Evolutionary conservation across 2,329 filamentous ascomycete genomes (phyloP).

Genomic region (Trichoderma sp.): DNA sequence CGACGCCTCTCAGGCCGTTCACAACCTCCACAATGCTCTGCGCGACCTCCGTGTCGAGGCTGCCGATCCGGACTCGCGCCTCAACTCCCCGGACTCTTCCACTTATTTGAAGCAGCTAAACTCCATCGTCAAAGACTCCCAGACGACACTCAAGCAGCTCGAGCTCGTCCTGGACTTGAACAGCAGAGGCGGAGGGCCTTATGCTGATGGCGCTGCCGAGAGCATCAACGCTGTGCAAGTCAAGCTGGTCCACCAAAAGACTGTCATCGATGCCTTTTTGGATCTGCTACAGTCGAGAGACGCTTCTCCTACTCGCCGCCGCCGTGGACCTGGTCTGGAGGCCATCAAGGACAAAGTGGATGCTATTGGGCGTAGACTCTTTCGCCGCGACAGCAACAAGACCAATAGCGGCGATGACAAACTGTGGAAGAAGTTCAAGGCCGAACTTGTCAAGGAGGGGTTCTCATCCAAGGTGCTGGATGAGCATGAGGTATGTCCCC

Average conservation of each 20-base stretch:
- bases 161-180: slow-evolving; percentile 54
- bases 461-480: slow-evolving; percentile 57
- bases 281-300: slow-evolving; percentile 58
- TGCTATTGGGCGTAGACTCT: slow-evolving; percentile 54
- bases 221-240: slow-evolving; percentile 45
- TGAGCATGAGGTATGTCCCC: slow-evolving; percentile 55
- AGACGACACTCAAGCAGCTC: slow-evolving; percentile 57
- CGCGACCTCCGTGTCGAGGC: slow-evolving; percentile 60
- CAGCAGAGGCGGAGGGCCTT: slow-evolving; percentile 32
- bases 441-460: slow-evolving; percentile 59
- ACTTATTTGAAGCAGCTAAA: slow-evolving; percentile 53
- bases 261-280: slow-evolving; percentile 56
- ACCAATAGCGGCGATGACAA: slow-evolving; percentile 48
- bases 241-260: slow-evolving; percentile 54
- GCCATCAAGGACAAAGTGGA: slow-evolving; percentile 63
- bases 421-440: slow-evolving; percentile 59
- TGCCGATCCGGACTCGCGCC: slow-evolving; percentile 56
- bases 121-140: slow-evolving; percentile 56
- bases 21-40: slow-evolving; percentile 56
- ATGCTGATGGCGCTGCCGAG: slow-evolving; percentile 39
- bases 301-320: slow-evolving; percentile 42
- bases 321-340: slow-evolving; percentile 46
- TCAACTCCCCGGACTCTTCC: slow-evolving; percentile 46
- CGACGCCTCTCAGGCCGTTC: slow-evolving; percentile 52
- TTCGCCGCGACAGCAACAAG: slow-evolving; percentile 43